Percentiles rank a stretch among this genome's conserved stretches.
Conservation (phyloP, 108 stramenopile species). For the Licmophora abbreviata region DNA sequence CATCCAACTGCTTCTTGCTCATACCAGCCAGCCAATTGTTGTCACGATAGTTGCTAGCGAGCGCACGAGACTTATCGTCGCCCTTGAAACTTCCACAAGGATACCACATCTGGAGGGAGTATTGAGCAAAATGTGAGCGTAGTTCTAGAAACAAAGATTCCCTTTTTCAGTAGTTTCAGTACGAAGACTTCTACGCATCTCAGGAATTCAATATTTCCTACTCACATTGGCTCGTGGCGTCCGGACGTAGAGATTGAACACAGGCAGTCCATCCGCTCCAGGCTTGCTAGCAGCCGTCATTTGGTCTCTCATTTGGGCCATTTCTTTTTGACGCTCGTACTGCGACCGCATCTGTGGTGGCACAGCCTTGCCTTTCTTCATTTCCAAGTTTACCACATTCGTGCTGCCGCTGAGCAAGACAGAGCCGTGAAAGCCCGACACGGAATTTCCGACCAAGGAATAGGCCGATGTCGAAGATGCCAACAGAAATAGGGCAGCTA, state of each 20-base stretch:
- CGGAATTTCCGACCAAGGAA: slow-evolving; percentile 6
- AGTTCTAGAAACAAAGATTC: neutral
- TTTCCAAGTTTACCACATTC: slow-evolving; percentile 11
- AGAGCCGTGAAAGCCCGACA: slow-evolving; percentile 16
- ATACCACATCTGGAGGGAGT: slow-evolving; percentile 65
- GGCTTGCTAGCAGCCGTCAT: slow-evolving; percentile 54
- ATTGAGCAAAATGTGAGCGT: neutral
- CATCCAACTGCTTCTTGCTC: slow-evolving; percentile 80
- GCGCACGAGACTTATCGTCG: slow-evolving; percentile 71
- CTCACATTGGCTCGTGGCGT: slow-evolving; percentile 65
- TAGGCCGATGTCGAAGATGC: too few species aligned
- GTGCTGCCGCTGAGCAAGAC: slow-evolving; percentile 11
- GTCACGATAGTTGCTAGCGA: slow-evolving; percentile 44
- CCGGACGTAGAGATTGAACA: slow-evolving; percentile 79
- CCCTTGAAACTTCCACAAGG: slow-evolving; percentile 88
- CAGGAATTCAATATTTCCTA: neutral
- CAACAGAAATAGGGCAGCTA: too few species aligned
- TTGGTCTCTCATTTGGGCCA: slow-evolving; percentile 52
- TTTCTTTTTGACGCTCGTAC: slow-evolving; percentile 58
- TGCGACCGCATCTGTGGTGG: slow-evolving; percentile 69
- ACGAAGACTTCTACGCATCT: neutral
- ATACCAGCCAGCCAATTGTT: slow-evolving; percentile 51
- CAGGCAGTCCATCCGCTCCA: slow-evolving; percentile 76
- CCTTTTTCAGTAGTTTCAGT: neutral
- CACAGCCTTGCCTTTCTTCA: slow-evolving; percentile 86